Conservation (phyloP, 352 stramenopile genomes). For the Pythium grandisporangium region DNA sequence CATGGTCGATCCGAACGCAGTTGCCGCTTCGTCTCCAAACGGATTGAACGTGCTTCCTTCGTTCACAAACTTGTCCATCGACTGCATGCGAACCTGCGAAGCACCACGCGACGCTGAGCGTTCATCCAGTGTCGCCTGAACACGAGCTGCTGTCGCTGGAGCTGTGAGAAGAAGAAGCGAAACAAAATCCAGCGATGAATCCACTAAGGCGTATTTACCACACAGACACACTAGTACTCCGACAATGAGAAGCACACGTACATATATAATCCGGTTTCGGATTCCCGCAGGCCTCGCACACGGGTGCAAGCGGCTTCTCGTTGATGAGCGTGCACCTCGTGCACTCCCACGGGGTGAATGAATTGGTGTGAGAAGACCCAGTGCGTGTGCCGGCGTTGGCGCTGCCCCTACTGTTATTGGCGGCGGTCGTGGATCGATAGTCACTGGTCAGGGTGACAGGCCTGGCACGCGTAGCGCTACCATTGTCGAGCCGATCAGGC, state of each 20-base stretch:
- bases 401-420: too few relatives aligned
- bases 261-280: conserved; percentile 56
- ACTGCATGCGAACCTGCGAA: too few relatives aligned
- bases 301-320: conserved; percentile 56
- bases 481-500: conserved; percentile 45
- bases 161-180: too few relatives aligned
- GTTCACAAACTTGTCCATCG: conserved; percentile 2
- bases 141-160: conserved; percentile 30
- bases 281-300: conserved; percentile 64
- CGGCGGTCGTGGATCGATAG: too few relatives aligned
- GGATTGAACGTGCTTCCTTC: conserved; percentile 13
- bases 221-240: background rate
- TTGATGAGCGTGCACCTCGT: conserved; percentile 69
- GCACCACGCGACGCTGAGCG: conserved; percentile 5
- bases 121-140: conserved; percentile 27
- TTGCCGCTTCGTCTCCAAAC: conserved; percentile 7
- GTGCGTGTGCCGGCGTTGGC: too few relatives aligned
- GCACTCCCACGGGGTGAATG: conserved; percentile 65
- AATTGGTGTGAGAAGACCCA: conserved; percentile 44
- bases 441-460: too few relatives aligned
- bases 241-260: conserved; percentile 15
- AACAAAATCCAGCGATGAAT: too few relatives aligned
- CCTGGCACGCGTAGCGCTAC: too few relatives aligned
- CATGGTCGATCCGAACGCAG: conserved; percentile 4
- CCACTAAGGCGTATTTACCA: too few relatives aligned